phyloP scores from a whole-genome alignment of 2,329 filamentous ascomycete genomes.

The Zopfia rhizophila region DNA sequence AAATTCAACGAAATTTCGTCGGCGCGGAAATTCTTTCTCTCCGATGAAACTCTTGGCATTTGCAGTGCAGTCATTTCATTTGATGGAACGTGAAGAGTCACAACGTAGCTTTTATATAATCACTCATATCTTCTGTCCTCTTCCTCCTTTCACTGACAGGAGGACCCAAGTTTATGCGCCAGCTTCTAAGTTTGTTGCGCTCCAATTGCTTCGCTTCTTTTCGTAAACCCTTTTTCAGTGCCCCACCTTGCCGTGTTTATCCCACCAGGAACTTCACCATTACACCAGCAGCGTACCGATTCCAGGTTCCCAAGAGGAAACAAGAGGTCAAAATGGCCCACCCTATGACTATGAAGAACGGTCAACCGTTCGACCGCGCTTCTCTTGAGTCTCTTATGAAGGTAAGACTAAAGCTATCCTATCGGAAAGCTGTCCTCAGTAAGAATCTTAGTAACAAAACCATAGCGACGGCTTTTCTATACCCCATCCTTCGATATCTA shows the following conservation, averaged over 20 bases:
- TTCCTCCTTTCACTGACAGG: slow-evolving; percentile 36
- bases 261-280: slow-evolving; percentile 48
- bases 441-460: slow-evolving; percentile 37
- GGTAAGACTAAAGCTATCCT: slow-evolving; percentile 69
- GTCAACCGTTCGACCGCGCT: slow-evolving; percentile 86
- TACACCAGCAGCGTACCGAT: slow-evolving; percentile 41
- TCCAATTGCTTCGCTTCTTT: slow-evolving; percentile 41
- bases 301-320: slow-evolving; percentile 42
- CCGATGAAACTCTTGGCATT: slow-evolving; percentile 28
- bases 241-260: slow-evolving; percentile 43
- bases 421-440: neutral
- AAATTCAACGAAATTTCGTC: slow-evolving; percentile 25
- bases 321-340: slow-evolving; percentile 40
- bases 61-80: slow-evolving; percentile 21
- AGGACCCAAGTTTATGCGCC: slow-evolving; percentile 51
- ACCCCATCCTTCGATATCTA: slow-evolving; percentile 97
- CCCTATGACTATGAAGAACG: slow-evolving; percentile 73
- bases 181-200: slow-evolving; percentile 52
- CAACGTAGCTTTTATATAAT: slow-evolving; percentile 28
- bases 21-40: slow-evolving; percentile 25
- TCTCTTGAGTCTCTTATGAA: slow-evolving; percentile 86
- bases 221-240: slow-evolving; percentile 40
- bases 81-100: slow-evolving; percentile 17
- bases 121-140: slow-evolving; percentile 22
- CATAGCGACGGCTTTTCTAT: slow-evolving; percentile 72